Conservation (phyloP, 441 rosid species). For the Pelargonium citronellum region DNA sequence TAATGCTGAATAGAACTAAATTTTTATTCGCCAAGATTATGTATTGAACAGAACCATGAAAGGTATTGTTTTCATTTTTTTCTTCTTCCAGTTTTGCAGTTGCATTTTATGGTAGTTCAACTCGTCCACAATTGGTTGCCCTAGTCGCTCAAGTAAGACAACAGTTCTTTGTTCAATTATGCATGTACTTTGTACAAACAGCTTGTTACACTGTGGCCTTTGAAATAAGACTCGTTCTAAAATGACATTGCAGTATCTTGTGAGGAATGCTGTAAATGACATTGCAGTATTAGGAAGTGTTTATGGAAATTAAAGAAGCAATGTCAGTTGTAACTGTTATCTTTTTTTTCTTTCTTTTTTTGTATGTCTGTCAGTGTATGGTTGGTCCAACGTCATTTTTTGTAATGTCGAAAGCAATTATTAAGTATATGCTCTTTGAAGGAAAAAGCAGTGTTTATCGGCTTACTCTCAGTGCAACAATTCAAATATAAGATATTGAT, state of each 20-base stretch:
- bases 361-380: not conserved
- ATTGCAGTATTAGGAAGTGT: not conserved
- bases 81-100: slow-evolving; percentile 63
- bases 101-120: slow-evolving; percentile 68
- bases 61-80: not conserved
- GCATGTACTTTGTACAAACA: slow-evolving; percentile 1
- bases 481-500: not conserved
- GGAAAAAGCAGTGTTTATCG: not conserved
- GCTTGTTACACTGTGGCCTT: not conserved
- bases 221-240: not conserved
- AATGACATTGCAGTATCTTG: not conserved
- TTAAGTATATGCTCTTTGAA: not conserved
- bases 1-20: slow-evolving; percentile 4
- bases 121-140: slow-evolving; percentile 75
- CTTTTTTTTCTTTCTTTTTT: not conserved
- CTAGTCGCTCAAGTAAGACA: slow-evolving; percentile 86
- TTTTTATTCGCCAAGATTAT: not conserved
- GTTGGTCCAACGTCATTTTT: slow-evolving; percentile 3
- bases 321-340: not conserved
- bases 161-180: slow-evolving; percentile 3
- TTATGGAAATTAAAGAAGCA: not conserved
- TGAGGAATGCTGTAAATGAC: not conserved
- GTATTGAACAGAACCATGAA: not conserved
- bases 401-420: slow-evolving; percentile 1
- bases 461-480: slow-evolving; percentile 6